Evolutionary conservation across 2,329 filamentous ascomycete genomes (phyloP).

Genomic region (Exophiala oligosperma): DNA sequence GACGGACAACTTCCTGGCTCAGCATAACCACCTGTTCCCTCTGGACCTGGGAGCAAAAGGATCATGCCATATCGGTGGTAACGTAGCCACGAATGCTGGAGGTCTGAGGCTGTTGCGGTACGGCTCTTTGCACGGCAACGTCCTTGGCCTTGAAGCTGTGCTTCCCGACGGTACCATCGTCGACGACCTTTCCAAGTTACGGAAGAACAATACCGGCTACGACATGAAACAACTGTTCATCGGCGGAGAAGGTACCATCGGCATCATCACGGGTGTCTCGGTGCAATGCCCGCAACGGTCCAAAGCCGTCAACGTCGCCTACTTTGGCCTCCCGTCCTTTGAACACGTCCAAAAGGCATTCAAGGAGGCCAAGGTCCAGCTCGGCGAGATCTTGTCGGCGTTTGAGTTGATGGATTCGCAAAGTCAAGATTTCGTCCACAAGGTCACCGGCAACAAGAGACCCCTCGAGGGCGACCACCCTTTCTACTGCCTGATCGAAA

Average conservation of each 20-base stretch:
- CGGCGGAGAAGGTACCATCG: conserved; percentile 90
- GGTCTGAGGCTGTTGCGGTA: conserved; percentile 87
- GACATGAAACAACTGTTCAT: conserved; percentile 97
- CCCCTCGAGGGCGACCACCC: conserved; percentile 82
- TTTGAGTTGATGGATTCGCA: conserved; percentile 95
- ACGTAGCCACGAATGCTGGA: conserved; percentile 93
- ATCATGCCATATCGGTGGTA: conserved; percentile 93
- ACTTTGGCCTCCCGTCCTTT: conserved; percentile 87
- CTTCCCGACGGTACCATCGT: conserved; percentile 90
- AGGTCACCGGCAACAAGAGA: conserved; percentile 72
- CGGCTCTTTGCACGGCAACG: conserved; percentile 88
- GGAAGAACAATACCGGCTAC: conserved; percentile 99
- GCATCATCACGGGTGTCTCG: conserved; percentile 87
- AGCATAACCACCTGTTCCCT: conserved; percentile 86
- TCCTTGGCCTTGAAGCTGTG: conserved; percentile 90
- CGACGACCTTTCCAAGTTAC: conserved; percentile 80
- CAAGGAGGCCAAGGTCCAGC: conserved; percentile 81
- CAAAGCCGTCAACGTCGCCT: conserved; percentile 88
- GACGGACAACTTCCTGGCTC: conserved; percentile 80
- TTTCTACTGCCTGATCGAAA: conserved; percentile 97
- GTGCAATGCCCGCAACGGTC: conserved; percentile 87
- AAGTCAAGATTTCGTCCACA: conserved; percentile 74
- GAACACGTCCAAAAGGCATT: conserved; percentile 86
- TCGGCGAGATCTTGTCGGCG: conserved; percentile 93
- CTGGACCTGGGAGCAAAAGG: conserved; percentile 97